Evolutionary conservation across 306 rosid genomes (phyloP), one percentile per base, ranked within the genome.

Genomic region (Pyrus pyrifolia): DNA sequence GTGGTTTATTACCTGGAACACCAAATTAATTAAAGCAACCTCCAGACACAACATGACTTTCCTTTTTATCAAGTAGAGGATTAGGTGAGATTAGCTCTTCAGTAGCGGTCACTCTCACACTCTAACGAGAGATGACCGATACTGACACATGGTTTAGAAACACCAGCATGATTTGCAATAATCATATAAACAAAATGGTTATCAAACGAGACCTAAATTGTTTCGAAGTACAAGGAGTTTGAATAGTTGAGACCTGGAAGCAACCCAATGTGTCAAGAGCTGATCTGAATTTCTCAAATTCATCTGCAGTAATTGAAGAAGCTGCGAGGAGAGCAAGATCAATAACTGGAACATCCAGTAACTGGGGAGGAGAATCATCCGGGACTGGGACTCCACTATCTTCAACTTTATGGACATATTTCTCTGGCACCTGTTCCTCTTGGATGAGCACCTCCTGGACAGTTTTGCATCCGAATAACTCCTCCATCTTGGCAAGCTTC

Each of bases 1-100:
- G 78, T 90, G 94, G 68, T 89, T 87, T 68, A 85, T 88, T 61
- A 87, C 94, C 96, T 90, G 68, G 30, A 76, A 59, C 65, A 55
- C 74, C 46, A 11, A 52, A 1, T 60, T 6, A 60, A 69, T 42
- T 8, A 42, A 42, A 42, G 45, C 45, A 42, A 42, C 45, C 45
- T 42, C 45, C 45, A 42, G 2, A 42, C 45, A 9, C 3, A 40
- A 40, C 44, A 40, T 40, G 12, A 42, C 12, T 42, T 42, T 42
- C 9, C 45, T 40, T 42, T 42, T 10, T 42, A 2, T 9, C 45
- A 40, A 35, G 9, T 35, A 35, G 40, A 6, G 9, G 8, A 35
- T 35, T 35, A 7, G 8, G 40, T 7, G 9, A 35, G 40, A 6
- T 35, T 35, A 35, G 9, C 40, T 35, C 40, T 35, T 35, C 2